Base-by-base conservation (phyloP, 257 asterid genomes). In the Solanum pimpinellifolium region DNA sequence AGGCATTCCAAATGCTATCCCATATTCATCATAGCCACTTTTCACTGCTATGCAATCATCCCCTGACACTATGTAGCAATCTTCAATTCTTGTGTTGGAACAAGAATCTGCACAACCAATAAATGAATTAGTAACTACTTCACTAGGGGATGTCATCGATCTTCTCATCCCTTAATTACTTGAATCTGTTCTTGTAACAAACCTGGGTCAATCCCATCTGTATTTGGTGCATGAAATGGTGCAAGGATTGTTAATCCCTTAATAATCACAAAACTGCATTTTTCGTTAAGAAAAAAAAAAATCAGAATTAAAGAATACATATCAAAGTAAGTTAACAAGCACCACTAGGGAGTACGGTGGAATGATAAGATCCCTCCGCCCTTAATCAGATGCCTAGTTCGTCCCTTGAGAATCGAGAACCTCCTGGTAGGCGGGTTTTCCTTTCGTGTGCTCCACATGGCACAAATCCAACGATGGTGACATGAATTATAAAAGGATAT, bases 171-270 rank as follows among this genome's bases (percentile, higher is more conserved):
- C 2, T 0, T 42, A 6, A 66, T 65, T 41, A 68, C 39, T 18
- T 11, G 25, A 18, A 15, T 37, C 18, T 39, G 80, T 11, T 84
- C 23, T 42, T 35, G 25, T 27, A 27, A 87, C 41, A 84, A 46
- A 93, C 98, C 98, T 89, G 98, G 98, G 86, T 95, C 92, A 83
- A 95, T 95, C 47, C 98, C 98, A 87, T 94, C 98, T 0, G 98
- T 95, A 91, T 94, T 94, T 31, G 96, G 96, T 60, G 91, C 86
- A 83, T 89, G 88, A 68, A 89, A 7, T 3, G 98, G 96, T 13
- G 98, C 97, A 7, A 83, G 39, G 60, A 95, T 89, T 7, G 98
- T 95, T 27, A 95, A 76, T 21, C 90, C 75, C 77, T 94, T 94
- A 49, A 95, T 85, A 12, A 93, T 91, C 33, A 95, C 93, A 84